These are phyloP conservation scores for Haemoproteus tartakovskyi DNA, from an alignment of 169 alveolate species.

Conservation along the genomic window DNA sequence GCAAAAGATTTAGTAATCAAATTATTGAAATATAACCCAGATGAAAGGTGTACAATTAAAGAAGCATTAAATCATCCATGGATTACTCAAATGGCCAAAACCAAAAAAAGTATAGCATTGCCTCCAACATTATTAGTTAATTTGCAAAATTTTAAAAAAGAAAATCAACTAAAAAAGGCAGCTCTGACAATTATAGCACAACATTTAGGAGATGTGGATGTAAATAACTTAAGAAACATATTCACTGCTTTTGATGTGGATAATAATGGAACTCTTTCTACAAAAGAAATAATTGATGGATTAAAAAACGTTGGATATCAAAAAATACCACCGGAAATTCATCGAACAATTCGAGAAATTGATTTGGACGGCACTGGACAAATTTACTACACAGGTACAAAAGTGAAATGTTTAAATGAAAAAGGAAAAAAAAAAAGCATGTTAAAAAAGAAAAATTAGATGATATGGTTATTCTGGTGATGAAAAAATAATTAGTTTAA, in stretches of 20 bases:
- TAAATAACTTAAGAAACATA: constrained; percentile 64
- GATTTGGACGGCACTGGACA: constrained; percentile 86
- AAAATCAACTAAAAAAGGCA: constrained; percentile 66
- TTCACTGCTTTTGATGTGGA: constrained; percentile 70
- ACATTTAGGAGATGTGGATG: constrained; percentile 69
- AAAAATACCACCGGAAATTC: constrained; percentile 74
- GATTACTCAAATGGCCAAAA: constrained; percentile 67
- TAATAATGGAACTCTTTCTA: constrained; percentile 70
- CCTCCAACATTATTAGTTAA: constrained; percentile 21
- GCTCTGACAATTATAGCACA: constrained; percentile 75
- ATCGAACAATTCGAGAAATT: constrained; percentile 77
- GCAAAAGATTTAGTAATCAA: constrained; percentile 86
- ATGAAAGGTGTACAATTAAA: constrained; percentile 82
- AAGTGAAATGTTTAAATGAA: no score
- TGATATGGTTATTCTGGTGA: no score
- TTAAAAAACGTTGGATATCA: constrained; percentile 65
- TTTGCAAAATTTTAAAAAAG: constrained; percentile 29
- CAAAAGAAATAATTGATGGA: constrained; percentile 66
- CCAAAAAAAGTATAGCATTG: constrained; percentile 37
- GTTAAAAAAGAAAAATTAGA: no score
- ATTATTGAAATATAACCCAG: constrained; percentile 82
- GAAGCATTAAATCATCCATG: constrained; percentile 86
- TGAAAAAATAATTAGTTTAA: no score
- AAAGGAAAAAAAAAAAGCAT: no score
- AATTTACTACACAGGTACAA: no score